phyloP scores from a whole-genome alignment of 164 flowering plant species.

The Kingdonia uniflora region DNA sequence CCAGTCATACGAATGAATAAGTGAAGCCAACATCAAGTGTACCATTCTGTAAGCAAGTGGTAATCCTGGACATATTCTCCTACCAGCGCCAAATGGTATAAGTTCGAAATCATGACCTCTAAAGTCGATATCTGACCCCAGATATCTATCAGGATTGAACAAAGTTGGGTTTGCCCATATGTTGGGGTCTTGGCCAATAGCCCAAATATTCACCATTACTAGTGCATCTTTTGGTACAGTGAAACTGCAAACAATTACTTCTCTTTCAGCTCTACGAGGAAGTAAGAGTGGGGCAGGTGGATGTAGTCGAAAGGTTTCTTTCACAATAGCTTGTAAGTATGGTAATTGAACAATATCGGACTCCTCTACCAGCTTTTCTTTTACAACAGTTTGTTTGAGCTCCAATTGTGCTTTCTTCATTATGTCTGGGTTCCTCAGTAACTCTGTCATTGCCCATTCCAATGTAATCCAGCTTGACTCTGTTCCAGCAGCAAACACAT shows the following conservation, averaged over 20 bases:
- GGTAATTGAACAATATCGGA: not conserved
- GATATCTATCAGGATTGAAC: not conserved
- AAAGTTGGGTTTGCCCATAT: not conserved
- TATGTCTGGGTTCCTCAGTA: not conserved
- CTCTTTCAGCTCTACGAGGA: not conserved
- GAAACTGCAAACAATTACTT: not conserved
- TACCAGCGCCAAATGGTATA: constrained; percentile 5
- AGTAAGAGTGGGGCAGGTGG: constrained; percentile 2
- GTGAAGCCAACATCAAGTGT: constrained; percentile 1
- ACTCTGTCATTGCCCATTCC: constrained; percentile 7
- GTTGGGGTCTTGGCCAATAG: not conserved
- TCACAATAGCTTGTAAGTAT: constrained; percentile 2
- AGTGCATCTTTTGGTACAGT: constrained; percentile 2
- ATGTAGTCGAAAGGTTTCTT: constrained; percentile 2
- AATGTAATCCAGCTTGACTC: not conserved
- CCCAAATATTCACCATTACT: not conserved
- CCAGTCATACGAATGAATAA: not conserved
- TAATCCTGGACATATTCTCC: constrained; percentile 6
- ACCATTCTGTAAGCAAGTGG: constrained; percentile 3
- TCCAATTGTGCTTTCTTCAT: not conserved
- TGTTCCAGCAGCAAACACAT: constrained; percentile 1
- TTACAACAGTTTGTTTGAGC: not conserved
- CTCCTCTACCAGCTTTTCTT: not conserved
- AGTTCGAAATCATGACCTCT: constrained; percentile 6
- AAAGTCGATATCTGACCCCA: not conserved